phyloP scores from a whole-genome alignment of 352 stramenopile genomes.

The Pythium brassicae region DNA sequence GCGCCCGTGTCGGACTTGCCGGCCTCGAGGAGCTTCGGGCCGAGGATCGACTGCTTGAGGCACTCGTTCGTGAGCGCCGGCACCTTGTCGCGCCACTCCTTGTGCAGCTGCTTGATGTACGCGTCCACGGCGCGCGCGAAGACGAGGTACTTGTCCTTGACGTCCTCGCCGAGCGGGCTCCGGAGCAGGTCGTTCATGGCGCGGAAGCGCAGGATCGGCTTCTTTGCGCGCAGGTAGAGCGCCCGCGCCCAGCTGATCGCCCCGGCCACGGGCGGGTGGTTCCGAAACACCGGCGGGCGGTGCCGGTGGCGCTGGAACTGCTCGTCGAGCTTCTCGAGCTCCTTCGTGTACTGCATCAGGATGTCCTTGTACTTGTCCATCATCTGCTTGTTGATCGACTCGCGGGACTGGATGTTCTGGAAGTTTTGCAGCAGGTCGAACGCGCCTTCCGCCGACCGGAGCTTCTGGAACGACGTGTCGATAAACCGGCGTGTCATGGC shows the following conservation, averaged over 20 bases:
- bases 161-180: constrained; percentile 86
- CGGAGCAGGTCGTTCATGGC: constrained; percentile 92
- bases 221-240: constrained; percentile 91
- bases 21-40: constrained; percentile 69
- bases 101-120: constrained; percentile 92
- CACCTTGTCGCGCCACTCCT: constrained; percentile 90
- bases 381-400: constrained; percentile 96
- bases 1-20: constrained; percentile 73
- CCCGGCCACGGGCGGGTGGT: constrained; percentile 87
- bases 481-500: constrained; percentile 94
- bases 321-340: constrained; percentile 89
- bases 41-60: constrained; percentile 92
- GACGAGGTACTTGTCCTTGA: constrained; percentile 93
- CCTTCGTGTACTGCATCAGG: constrained; percentile 94
- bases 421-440: constrained; percentile 98
- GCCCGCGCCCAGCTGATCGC: constrained; percentile 81
- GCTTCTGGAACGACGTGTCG: constrained; percentile 94
- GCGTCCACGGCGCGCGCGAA: constrained; percentile 91
- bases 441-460: constrained; percentile 91
- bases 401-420: constrained; percentile 93
- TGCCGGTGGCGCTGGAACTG: constrained; percentile 88
- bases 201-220: constrained; percentile 92
- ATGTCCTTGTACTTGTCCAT: constrained; percentile 97
- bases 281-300: constrained; percentile 90
- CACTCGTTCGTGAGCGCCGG: constrained; percentile 88